Evolutionary conservation across 176 grass and related monocot genomes (phyloP).

Genomic region (Rhipidocladum racemiflorum): DNA sequence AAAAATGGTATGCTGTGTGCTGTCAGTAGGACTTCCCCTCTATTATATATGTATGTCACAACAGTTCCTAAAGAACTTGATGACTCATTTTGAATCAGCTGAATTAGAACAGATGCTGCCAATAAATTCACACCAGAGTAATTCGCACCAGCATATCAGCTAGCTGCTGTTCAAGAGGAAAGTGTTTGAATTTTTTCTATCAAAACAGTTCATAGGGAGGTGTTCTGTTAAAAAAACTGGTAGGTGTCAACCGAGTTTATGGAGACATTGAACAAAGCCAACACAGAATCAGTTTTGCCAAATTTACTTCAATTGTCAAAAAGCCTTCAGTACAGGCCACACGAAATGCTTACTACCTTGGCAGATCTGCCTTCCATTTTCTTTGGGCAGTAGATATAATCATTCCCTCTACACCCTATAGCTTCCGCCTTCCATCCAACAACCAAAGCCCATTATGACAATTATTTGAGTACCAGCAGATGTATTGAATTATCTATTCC

Average conservation of each 20-base stretch:
- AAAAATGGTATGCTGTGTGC: neutral
- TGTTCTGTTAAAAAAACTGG: neutral
- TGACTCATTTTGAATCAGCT: neutral
- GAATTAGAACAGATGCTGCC: slow-evolving; percentile 15
- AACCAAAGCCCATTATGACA: neutral
- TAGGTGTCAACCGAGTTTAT: neutral
- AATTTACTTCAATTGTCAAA: slow-evolving; percentile 4
- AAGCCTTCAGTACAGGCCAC: neutral
- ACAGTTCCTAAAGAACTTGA: neutral
- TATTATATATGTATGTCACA: neutral
- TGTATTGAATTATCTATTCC: no score
- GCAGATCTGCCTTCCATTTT: neutral
- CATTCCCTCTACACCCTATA: slow-evolving; percentile 13
- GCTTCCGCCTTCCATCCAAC: neutral
- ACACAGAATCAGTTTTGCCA: neutral
- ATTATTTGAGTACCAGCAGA: neutral
- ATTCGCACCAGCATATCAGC: neutral
- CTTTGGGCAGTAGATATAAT: neutral
- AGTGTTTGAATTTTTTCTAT: neutral
- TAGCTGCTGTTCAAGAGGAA: slow-evolving; percentile 11
- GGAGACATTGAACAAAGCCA: slow-evolving; percentile 8
- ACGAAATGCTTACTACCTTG: neutral
- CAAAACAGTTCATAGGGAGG: neutral
- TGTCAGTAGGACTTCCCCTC: neutral
- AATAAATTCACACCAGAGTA: neutral